Percentiles rank a stretch among this genome's conserved stretches.
Conservation (phyloP, 2,329 filamentous ascomycete species). For the Cytospora schulzeri region DNA sequence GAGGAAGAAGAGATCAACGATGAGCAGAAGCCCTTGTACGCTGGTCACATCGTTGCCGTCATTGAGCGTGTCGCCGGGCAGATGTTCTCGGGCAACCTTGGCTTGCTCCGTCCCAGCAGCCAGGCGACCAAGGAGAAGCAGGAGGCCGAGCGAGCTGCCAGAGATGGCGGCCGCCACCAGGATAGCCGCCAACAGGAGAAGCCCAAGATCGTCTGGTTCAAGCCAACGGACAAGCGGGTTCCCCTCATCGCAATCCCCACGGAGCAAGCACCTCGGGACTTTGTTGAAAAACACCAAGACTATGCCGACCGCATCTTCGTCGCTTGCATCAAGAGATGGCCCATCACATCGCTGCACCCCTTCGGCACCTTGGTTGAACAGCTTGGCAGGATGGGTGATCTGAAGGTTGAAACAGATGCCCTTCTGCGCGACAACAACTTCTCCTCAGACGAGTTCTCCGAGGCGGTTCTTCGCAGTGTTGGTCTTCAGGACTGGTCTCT, state of each 20-base stretch:
- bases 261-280: conserved; percentile 94
- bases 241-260: conserved; percentile 97
- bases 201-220: conserved; percentile 99
- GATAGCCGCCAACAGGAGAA: conserved; percentile 90
- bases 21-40: conserved; percentile 95
- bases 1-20: conserved; percentile 99
- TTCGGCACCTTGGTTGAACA: conserved; percentile 98
- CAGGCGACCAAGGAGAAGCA: conserved; percentile 99
- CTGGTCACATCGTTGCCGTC: conserved; percentile 94
- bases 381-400: conserved; percentile 93
- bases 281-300: conserved; percentile 97
- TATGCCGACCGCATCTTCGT: conserved; percentile 98
- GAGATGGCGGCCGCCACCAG: conserved; percentile 78
- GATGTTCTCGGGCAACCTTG: conserved; percentile 98
- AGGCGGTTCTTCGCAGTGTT: conserved; percentile 91
- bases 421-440: conserved; percentile 99
- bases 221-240: conserved; percentile 98
- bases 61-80: conserved; percentile 96
- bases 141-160: conserved; percentile 89
- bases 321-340: conserved; percentile 98
- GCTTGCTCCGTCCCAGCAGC: conserved; percentile 90
- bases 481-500: conserved; percentile 91
- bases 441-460: conserved; percentile 93
- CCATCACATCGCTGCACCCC: conserved; percentile 97
- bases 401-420: conserved; percentile 97